Conservation (phyloP, 768 basidiomycete genomes). For the Gymnopilus junonius region DNA sequence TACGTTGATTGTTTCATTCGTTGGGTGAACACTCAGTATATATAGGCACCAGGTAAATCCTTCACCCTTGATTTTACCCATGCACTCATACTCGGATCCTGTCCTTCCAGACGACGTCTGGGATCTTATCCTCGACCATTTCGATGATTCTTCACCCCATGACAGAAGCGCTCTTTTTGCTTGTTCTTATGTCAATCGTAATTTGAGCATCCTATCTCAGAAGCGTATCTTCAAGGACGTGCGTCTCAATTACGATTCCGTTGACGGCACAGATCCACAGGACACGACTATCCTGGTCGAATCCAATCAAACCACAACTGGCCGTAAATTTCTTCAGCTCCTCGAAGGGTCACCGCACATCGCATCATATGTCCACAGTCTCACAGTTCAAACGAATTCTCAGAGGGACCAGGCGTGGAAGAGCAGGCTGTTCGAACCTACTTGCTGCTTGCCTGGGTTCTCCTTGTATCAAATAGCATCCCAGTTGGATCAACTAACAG, state of each 20-base stretch:
- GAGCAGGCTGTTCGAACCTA: not conserved
- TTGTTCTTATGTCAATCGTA: not conserved
- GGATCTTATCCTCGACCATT: not conserved
- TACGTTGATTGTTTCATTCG: not conserved
- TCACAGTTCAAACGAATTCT: not conserved
- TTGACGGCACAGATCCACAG: not conserved
- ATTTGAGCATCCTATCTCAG: not conserved
- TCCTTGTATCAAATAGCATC: not conserved
- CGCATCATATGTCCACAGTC: not conserved
- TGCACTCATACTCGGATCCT: not conserved
- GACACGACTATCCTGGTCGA: not conserved
- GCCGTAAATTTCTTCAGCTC: not conserved
- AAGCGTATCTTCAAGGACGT: not conserved
- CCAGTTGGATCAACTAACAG: not conserved
- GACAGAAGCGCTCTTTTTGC: not conserved
- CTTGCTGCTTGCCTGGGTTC: not conserved
- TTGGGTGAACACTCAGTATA: too few species aligned
- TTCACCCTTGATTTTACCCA: too few species aligned
- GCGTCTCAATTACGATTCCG: not conserved
- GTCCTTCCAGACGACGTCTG: not conserved
- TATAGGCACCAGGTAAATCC: too few species aligned
- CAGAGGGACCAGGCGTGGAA: not conserved
- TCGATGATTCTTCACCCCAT: not conserved
- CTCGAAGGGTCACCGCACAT: not conserved
- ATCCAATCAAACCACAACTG: not conserved